Conservation (phyloP, 306 rosid genomes). For the Corylus avellana region DNA sequence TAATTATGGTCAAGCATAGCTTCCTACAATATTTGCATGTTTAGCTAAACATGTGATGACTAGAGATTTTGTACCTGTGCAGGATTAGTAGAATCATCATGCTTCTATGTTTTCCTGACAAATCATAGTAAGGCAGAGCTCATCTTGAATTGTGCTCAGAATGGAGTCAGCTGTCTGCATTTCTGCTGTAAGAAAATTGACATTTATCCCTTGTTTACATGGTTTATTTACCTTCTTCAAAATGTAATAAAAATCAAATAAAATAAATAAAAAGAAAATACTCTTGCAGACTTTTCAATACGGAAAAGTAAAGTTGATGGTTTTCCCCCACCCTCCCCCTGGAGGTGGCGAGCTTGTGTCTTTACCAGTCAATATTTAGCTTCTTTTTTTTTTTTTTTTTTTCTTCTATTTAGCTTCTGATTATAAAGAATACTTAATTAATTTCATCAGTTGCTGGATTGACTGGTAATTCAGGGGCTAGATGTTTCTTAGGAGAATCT, state of each 20-base stretch:
- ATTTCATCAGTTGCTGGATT: not conserved
- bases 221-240: not conserved
- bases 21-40: not conserved
- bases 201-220: not conserved
- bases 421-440: not conserved
- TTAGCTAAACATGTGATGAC: slow-evolving; percentile 6
- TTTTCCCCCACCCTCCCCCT: not conserved
- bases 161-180: slow-evolving; percentile 3
- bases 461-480: not conserved
- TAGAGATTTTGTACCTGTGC: slow-evolving; percentile 34
- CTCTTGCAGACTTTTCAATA: not conserved
- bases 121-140: slow-evolving; percentile 1
- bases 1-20: not conserved
- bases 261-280: not conserved
- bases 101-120: slow-evolving; percentile 15
- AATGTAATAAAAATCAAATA: not conserved
- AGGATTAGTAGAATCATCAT: slow-evolving; percentile 43
- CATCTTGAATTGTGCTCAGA: slow-evolving; percentile 20
- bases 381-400: no score
- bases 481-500: not conserved
- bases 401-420: not conserved
- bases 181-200: slow-evolving; percentile 12
- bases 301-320: not conserved
- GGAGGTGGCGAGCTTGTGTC: not conserved
- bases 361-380: not conserved